Evolutionary conservation across 2,329 filamentous ascomycete genomes (phyloP).

Genomic region (Bertia moriformis): DNA sequence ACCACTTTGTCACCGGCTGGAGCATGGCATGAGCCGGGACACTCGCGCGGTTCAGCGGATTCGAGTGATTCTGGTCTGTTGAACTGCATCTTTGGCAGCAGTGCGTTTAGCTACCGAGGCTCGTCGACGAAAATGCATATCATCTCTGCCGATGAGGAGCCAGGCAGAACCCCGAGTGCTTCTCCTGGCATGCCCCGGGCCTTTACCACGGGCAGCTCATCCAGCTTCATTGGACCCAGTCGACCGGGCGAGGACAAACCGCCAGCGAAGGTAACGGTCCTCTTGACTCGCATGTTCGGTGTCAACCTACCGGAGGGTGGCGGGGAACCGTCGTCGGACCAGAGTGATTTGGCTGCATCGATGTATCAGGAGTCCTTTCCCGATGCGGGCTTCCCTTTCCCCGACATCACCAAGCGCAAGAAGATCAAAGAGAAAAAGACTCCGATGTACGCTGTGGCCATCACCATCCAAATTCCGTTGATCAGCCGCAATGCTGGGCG

Average conservation of each 20-base stretch:
- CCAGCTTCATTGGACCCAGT: background rate
- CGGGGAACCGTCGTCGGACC: conserved; percentile 16
- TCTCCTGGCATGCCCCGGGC: background rate
- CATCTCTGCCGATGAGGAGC: conserved; percentile 23
- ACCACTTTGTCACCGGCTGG: conserved; percentile 18
- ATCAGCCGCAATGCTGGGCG: conserved; percentile 15
- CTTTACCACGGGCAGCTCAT: background rate
- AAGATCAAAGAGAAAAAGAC: conserved; percentile 34
- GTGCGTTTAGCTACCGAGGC: conserved; percentile 38
- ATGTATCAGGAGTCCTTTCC: conserved; percentile 16
- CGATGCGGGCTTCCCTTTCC: conserved; percentile 19
- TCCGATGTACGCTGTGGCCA: conserved; percentile 42
- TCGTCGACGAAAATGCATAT: conserved; percentile 47
- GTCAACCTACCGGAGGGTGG: conserved; percentile 31
- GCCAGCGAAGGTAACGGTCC: conserved; percentile 30
- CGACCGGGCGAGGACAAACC: conserved; percentile 16
- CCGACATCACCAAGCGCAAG: conserved; percentile 19
- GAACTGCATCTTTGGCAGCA: conserved; percentile 46
- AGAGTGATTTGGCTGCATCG: conserved; percentile 13
- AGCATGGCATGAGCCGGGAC: conserved; percentile 15
- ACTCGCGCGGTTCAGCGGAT: conserved; percentile 22
- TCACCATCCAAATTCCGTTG: conserved; percentile 36
- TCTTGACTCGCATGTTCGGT: conserved; percentile 44
- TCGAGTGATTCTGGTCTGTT: conserved; percentile 32
- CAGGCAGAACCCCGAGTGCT: background rate